These are phyloP conservation scores for Coprinopsis marcescibilis DNA, from an alignment of 768 basidiomycete species.

Conservation along the genomic window DNA sequence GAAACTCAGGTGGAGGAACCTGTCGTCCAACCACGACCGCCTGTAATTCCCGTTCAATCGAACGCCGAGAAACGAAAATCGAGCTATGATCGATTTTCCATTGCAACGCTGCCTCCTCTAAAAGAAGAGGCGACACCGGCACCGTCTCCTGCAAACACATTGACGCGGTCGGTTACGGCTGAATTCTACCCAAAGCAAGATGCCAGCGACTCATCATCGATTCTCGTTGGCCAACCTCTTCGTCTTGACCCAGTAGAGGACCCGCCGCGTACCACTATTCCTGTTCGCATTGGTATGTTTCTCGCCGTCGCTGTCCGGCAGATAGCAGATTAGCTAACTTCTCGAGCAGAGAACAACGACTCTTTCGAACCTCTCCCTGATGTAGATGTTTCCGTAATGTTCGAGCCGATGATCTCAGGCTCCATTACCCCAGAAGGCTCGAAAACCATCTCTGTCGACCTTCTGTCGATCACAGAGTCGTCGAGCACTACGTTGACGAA, in stretches of 20 bases:
- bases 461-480: conserved; percentile 52
- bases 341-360: conserved; percentile 21
- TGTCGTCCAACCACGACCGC: conserved; percentile 17
- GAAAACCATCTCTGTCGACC: conserved; percentile 68
- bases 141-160: conserved; percentile 47
- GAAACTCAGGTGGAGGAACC: conserved; percentile 6
- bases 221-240: too few relatives aligned
- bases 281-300: background rate
- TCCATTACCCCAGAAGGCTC: conserved; percentile 26
- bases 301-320: background rate
- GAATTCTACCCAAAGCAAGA: background rate
- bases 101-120: conserved; percentile 56
- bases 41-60: conserved; percentile 21
- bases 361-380: conserved; percentile 39
- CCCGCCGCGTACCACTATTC: too few relatives aligned
- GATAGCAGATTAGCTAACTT: background rate
- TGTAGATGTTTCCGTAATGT: conserved; percentile 43
- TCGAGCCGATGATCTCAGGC: conserved; percentile 23
- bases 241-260: too few relatives aligned
- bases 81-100: conserved; percentile 62
- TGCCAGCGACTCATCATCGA: too few relatives aligned
- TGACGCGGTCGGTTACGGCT: too few relatives aligned
- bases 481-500: conserved; percentile 40
- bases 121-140: conserved; percentile 62
- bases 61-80: conserved; percentile 54